phyloP scores from a whole-genome alignment of 257 asterid species.

The Salvia splendens region DNA sequence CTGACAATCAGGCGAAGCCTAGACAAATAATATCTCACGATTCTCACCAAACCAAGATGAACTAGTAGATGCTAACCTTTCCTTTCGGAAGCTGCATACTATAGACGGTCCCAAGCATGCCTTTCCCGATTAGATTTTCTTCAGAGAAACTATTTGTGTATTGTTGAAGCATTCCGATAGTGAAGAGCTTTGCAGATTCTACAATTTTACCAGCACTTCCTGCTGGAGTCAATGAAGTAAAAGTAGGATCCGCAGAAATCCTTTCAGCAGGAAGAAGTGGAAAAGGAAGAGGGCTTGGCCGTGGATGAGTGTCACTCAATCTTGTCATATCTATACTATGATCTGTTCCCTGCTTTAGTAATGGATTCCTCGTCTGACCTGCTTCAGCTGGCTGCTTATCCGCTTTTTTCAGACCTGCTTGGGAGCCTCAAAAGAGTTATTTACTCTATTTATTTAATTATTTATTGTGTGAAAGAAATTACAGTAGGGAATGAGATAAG shows the following conservation, averaged over 20 bases:
- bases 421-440: conserved; percentile 13
- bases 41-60: not conserved
- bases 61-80: conserved; percentile 47
- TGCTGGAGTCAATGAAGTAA: conserved; percentile 43
- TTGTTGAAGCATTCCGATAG: conserved; percentile 82
- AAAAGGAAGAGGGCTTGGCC: conserved; percentile 60
- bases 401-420: conserved; percentile 43
- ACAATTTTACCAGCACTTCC: conserved; percentile 37
- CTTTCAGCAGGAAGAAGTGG: conserved; percentile 62
- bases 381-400: conserved; percentile 42
- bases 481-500: not conserved
- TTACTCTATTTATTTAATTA: not conserved
- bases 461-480: not conserved
- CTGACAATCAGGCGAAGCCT: not conserved
- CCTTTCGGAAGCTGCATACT: conserved; percentile 74
- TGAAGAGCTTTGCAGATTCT: conserved; percentile 48
- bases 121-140: conserved; percentile 79
- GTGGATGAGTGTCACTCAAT: conserved; percentile 34
- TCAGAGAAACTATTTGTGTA: conserved; percentile 84
- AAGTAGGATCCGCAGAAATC: conserved; percentile 58
- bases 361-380: conserved; percentile 39
- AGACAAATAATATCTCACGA: not conserved
- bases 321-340: conserved; percentile 48
- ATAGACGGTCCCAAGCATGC: conserved; percentile 74
- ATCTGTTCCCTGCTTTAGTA: conserved; percentile 40